Evolutionary conservation across 75 land plant genomes (phyloP).

Genomic region (Cryptomeria japonica): DNA sequence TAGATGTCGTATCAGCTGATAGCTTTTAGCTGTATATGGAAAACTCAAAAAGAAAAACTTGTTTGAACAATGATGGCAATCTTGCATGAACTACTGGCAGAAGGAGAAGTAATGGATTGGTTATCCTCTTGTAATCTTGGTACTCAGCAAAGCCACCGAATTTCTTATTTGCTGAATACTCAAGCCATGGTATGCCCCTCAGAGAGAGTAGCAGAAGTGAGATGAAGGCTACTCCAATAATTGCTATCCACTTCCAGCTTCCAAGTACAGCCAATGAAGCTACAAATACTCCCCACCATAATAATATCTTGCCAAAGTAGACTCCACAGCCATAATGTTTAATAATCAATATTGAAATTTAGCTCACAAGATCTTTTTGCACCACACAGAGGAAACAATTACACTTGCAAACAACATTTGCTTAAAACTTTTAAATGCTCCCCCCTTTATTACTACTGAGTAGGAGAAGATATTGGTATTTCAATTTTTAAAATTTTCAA

Average conservation of each 20-base stretch:
- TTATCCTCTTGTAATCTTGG: slow-evolving; percentile 64
- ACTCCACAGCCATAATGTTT: too few relatives aligned
- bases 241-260: slow-evolving; percentile 84
- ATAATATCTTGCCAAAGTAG: too few relatives aligned
- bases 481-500: too few relatives aligned
- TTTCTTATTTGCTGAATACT: slow-evolving; percentile 91
- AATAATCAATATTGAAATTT: too few relatives aligned
- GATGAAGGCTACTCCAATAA: slow-evolving; percentile 77
- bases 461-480: too few relatives aligned
- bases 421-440: too few relatives aligned
- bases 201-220: slow-evolving; percentile 76
- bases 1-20: slow-evolving; percentile 13
- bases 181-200: slow-evolving; percentile 95
- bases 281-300: slow-evolving; percentile 99
- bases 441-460: too few relatives aligned
- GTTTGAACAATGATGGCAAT: slow-evolving; percentile 72
- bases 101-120: slow-evolving; percentile 84
- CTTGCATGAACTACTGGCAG: slow-evolving; percentile 64
- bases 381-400: too few relatives aligned
- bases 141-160: slow-evolving; percentile 70
- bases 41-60: slow-evolving; percentile 78
- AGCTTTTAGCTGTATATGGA: slow-evolving; percentile 79
- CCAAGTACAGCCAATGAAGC: slow-evolving; percentile 77
- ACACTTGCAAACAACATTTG: too few relatives aligned
- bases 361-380: too few relatives aligned